Evolutionary conservation across 768 basidiomycete genomes (phyloP), one percentile per base, ranked within the genome.

Genomic region (Amanita pseudoporphyria): DNA sequence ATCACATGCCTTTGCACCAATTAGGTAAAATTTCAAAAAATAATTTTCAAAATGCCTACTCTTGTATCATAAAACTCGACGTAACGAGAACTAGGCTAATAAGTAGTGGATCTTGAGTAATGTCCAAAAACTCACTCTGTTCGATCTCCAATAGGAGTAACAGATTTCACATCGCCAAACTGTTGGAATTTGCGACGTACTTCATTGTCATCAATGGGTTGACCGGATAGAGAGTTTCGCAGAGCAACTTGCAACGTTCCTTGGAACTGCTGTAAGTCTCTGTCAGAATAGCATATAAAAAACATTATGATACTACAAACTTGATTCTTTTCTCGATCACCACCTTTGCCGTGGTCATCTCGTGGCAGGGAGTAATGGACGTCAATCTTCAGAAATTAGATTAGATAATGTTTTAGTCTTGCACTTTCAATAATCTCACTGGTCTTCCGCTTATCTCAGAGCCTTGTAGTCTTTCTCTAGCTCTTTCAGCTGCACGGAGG

Each of bases 341-440:
- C 81, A 48, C 77, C 78, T 59, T 74, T 76, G 57, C 71, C 66
- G 54, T 87, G 80, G 49, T 96, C 89, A 57, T 88, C 89, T 54
- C 89, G 82, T 9, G 96, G 96, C 24, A 98, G 70, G 22, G 92
- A 95, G 70, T 93, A 99, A 64, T 99, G 96, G 0, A 99, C 94
- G 69, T 99, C 96, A 63, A 98, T 98, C 95, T 96, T 60, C 37
- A 52, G 28, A 45, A 57, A 49, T 41, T 26, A 41, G 14, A 13
- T 51, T 62, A 64, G 58, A 62, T 59, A 54, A 40, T 32, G 42
- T 43, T 54, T 45, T 48, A 47, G 46, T 10, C 33, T 56, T 31
- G 9, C 32, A 18, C 33, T 1, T 36, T 35, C 5, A 49, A 28
- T 24, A n/a, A 14, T 74, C 92, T 70, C 57, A 97, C 95, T 26